These are phyloP conservation scores for Verticillium albo-atrum DNA, from an alignment of 2,329 filamentous ascomycete species.

Conservation along the genomic window DNA sequence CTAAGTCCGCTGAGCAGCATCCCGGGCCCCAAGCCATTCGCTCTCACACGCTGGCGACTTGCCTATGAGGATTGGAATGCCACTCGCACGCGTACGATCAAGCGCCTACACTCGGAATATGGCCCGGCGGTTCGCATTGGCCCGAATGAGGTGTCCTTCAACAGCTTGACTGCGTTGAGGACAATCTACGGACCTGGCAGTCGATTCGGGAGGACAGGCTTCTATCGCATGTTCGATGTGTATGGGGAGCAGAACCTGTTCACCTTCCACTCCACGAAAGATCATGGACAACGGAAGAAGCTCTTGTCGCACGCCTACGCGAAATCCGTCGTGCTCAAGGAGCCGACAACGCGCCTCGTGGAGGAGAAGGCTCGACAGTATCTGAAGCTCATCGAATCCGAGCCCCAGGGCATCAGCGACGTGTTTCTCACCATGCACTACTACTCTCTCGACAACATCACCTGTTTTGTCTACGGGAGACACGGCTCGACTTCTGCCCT, in stretches of 20 bases:
- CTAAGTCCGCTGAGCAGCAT: slow-evolving; percentile 14
- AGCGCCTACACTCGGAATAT: slow-evolving; percentile 37
- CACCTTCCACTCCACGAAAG: slow-evolving; percentile 36
- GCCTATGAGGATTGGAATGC: slow-evolving; percentile 34
- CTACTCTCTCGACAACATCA: slow-evolving; percentile 48
- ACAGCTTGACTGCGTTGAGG: slow-evolving; percentile 37
- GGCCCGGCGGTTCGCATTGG: slow-evolving; percentile 42
- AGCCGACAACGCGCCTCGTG: slow-evolving; percentile 7
- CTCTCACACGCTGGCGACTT: slow-evolving; percentile 38
- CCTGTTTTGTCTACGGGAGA: slow-evolving; percentile 44
- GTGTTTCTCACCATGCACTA: slow-evolving; percentile 47
- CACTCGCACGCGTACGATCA: slow-evolving; percentile 33
- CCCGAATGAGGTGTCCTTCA: slow-evolving; percentile 39
- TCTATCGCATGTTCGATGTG: slow-evolving; percentile 53
- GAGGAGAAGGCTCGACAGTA: slow-evolving; percentile 24
- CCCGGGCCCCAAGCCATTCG: slow-evolving; percentile 33
- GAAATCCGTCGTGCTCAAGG: slow-evolving; percentile 35
- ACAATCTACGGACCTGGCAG: slow-evolving; percentile 51
- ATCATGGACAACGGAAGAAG: slow-evolving; percentile 47
- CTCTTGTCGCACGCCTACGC: slow-evolving; percentile 47
- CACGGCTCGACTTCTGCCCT: slow-evolving; percentile 39
- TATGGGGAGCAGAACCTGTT: slow-evolving; percentile 49
- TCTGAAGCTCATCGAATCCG: slow-evolving; percentile 31
- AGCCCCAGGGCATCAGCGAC: slow-evolving; percentile 29
- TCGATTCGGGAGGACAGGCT: slow-evolving; percentile 42